A percentile compares a stretch with the other conserved stretches of the same genome.
Conservation (phyloP, 257 asterid species). For the Gynochthodes officinalis region DNA sequence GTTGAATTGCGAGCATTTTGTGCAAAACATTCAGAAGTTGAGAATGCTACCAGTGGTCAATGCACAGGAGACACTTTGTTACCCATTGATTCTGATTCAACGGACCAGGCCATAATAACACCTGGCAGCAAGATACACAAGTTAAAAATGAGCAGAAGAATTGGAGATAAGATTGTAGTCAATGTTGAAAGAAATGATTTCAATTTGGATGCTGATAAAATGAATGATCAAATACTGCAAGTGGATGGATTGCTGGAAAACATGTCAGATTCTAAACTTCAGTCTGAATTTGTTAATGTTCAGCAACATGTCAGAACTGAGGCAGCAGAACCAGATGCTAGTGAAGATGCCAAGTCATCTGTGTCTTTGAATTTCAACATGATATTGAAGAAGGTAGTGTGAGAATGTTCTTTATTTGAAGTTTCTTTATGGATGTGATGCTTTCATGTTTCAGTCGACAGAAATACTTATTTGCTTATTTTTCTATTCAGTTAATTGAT, state of each 20-base stretch:
- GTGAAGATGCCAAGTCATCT: slow-evolving; percentile 32
- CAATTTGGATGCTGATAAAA: slow-evolving; percentile 31
- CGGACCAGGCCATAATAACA: slow-evolving; percentile 20
- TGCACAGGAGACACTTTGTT: slow-evolving; percentile 35
- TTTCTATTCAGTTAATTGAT: slow-evolving; percentile 66
- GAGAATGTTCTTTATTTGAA: background rate
- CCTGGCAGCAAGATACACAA: slow-evolving; percentile 24
- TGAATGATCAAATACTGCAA: slow-evolving; percentile 34
- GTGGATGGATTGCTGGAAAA: slow-evolving; percentile 37
- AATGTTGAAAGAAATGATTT: slow-evolving; percentile 32
- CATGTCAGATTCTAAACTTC: slow-evolving; percentile 34
- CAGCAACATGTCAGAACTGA: slow-evolving; percentile 30
- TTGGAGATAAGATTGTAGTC: slow-evolving; percentile 30
- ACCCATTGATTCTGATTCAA: slow-evolving; percentile 48
- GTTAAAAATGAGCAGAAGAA: slow-evolving; percentile 28
- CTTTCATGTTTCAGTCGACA: background rate
- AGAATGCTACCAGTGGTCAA: slow-evolving; percentile 38
- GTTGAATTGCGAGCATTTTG: slow-evolving; percentile 96
- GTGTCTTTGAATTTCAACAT: slow-evolving; percentile 39
- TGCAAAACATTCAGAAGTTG: slow-evolving; percentile 81
- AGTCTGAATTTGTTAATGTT: slow-evolving; percentile 36
- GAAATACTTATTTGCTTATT: background rate
- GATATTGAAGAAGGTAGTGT: slow-evolving; percentile 76
- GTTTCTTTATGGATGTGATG: background rate
- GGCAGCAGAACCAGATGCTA: slow-evolving; percentile 31